Conservation (phyloP, 441 rosid species). For the Erysimum cheiri region DNA sequence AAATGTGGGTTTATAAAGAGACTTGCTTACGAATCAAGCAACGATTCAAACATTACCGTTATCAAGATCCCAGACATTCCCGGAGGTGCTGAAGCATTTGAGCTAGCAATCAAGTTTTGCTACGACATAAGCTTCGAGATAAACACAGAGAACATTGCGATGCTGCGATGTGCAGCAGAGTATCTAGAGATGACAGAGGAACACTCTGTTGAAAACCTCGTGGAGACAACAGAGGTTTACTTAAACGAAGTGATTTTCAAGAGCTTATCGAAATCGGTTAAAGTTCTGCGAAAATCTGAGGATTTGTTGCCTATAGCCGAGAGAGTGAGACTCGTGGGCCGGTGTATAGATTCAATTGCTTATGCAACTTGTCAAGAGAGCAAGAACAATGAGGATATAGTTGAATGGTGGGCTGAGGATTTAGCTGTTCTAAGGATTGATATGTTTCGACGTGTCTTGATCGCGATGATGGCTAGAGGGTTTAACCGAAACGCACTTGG, state of each 20-base stretch:
- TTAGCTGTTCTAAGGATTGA: constrained; percentile 56
- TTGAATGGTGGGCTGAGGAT: constrained; percentile 72
- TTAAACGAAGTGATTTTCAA: constrained; percentile 65
- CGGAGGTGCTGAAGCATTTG: constrained; percentile 58
- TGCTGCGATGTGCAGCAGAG: constrained; percentile 63
- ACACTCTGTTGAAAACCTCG: constrained; percentile 58
- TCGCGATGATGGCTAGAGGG: constrained; percentile 66
- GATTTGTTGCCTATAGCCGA: constrained; percentile 54
- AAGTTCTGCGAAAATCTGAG: constrained; percentile 53
- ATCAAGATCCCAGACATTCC: constrained; percentile 52
- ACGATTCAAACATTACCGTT: constrained; percentile 40
- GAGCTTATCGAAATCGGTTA: constrained; percentile 63
- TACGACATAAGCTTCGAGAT: constrained; percentile 72
- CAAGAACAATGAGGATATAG: constrained; percentile 46
- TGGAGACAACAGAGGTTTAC: constrained; percentile 62
- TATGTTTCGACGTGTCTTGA: constrained; percentile 57
- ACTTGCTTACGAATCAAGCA: constrained; percentile 50
- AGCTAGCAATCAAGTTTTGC: constrained; percentile 62
- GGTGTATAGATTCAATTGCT: constrained; percentile 64
- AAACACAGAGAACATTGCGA: constrained; percentile 56
- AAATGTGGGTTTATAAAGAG: constrained; percentile 60
- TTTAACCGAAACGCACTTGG: constrained; percentile 57
- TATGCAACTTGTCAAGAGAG: constrained; percentile 68
- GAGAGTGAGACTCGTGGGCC: constrained; percentile 57
- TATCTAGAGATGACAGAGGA: constrained; percentile 74